Base-by-base conservation (phyloP, 202 grass and related monocot species). In the Elaeis oleifera region DNA sequence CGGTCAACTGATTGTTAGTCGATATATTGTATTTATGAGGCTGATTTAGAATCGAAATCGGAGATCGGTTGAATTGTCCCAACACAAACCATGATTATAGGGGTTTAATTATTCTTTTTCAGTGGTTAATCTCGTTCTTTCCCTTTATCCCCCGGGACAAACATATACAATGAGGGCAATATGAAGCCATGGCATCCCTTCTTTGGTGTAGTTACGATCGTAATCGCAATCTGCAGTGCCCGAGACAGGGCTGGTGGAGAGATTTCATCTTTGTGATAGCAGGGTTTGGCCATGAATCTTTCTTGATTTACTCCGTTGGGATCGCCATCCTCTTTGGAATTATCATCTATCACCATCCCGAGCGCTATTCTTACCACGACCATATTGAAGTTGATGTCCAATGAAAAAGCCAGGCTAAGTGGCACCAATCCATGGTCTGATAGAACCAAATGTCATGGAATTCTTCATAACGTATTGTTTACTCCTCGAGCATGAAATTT, bases 161-260 rank as follows among this genome's bases (percentile, higher is more conserved):
- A 22, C 67, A 67, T 71, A 71, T 74, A 86, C 61, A 0, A 86
- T 71, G 78, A 81, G 83, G 63, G 83, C 74, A 0, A 86, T 48
- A 78, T 81, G 36, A 74, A 61, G 3, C 83, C 78, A 1, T 78
- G 83, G 83, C 83, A 86, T 63, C 67, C 78, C 56, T 86, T 86
- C 61, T 81, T 81, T 16, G 78, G 78, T 52, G 48, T 77, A 7
- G 74, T 62, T 55, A 74, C 78, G 59, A 81, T 81, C 65, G 74
- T 81, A 20, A 70, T 80, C 78, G 78, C 74, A 24, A 5, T 81
- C 4, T 78, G 75, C 74, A 64, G 65, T 0, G 66, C 74, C 4
- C 4, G 78, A 78, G 51, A 81, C 78, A 0, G 83, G 78, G 18
- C 58, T 86, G 0, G 54, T 86, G 0, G 54, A 59, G 2, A 68